phyloP scores from a whole-genome alignment of 164 flowering plant species.

The Tinospora cordifolia region DNA sequence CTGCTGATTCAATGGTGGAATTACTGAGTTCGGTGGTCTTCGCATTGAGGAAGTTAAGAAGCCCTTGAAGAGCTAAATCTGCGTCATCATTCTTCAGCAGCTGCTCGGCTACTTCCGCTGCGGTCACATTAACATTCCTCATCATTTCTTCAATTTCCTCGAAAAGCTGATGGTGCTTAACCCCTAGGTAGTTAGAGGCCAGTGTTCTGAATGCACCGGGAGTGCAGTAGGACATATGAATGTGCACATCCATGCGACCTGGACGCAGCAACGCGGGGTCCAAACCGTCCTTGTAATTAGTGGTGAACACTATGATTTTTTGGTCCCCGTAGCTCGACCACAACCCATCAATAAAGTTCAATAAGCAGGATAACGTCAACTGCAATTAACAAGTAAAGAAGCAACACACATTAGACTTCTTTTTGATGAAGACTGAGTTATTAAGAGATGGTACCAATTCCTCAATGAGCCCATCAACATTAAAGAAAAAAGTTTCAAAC shows the following conservation, averaged over 20 bases:
- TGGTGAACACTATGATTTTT: constrained; percentile 39
- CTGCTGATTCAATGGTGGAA: no score
- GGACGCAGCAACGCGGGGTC: constrained; percentile 40
- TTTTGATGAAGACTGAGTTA: no score
- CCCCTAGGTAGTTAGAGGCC: constrained; percentile 31
- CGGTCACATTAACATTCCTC: constrained; percentile 24
- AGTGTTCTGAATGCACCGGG: constrained; percentile 34
- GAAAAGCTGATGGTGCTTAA: constrained; percentile 26
- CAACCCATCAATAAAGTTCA: constrained; percentile 39
- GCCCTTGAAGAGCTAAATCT: constrained; percentile 29
- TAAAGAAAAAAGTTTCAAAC: neutral
- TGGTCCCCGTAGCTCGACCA: constrained; percentile 49
- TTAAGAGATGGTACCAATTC: no score
- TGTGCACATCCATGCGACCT: constrained; percentile 42
- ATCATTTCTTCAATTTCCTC: constrained; percentile 20
- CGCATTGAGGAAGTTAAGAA: constrained; percentile 27
- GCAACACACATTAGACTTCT: neutral
- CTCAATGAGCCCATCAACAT: no score
- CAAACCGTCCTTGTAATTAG: constrained; percentile 35
- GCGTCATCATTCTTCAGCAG: constrained; percentile 47
- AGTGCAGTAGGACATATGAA: constrained; percentile 45
- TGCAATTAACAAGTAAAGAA: neutral
- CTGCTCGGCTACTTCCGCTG: constrained; percentile 56
- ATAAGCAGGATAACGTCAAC: constrained; percentile 38
- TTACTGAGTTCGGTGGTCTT: constrained; percentile 20